Percentiles rank a stretch among this genome's conserved stretches.
These are phyloP conservation scores for Pseudogymnoascus sp. DNA, from an alignment of 2,329 filamentous ascomycete species.

Conservation along the genomic window DNA sequence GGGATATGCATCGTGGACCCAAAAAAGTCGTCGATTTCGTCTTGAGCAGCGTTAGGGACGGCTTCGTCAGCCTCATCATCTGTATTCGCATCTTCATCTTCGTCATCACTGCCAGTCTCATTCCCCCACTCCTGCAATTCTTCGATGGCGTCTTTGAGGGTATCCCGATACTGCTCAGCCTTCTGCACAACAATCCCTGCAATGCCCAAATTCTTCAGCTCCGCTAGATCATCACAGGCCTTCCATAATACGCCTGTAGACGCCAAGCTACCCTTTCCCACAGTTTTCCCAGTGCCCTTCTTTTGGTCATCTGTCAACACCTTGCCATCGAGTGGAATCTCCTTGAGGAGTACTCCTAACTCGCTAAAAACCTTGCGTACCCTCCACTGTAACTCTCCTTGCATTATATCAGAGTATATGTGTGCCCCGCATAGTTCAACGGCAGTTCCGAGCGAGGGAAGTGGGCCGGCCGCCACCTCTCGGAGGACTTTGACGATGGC, in stretches of 20 bases:
- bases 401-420: constrained; percentile 55
- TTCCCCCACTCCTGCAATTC: constrained; percentile 86
- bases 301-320: constrained; percentile 40
- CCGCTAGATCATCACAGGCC: constrained; percentile 65
- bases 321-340: constrained; percentile 53
- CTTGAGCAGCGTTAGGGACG: constrained; percentile 35
- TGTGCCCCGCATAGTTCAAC: constrained; percentile 55
- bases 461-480: constrained; percentile 62
- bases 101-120: constrained; percentile 55
- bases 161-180: constrained; percentile 64
- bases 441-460: constrained; percentile 66
- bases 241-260: constrained; percentile 77
- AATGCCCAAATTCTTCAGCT: constrained; percentile 58
- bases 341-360: constrained; percentile 49
- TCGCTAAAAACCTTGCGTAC: constrained; percentile 55
- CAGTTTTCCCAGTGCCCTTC: constrained; percentile 30
- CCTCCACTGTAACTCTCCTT: constrained; percentile 53
- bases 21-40: constrained; percentile 62
- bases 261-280: constrained; percentile 46
- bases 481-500: constrained; percentile 64
- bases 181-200: constrained; percentile 62
- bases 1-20: constrained; percentile 53
- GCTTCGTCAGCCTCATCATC: constrained; percentile 30
- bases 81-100: constrained; percentile 40
- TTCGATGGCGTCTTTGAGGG: constrained; percentile 72